Evolutionary conservation across 768 basidiomycete species (phyloP), one percentile per base, ranked within the genome.

Genomic region (Russula foetens): DNA sequence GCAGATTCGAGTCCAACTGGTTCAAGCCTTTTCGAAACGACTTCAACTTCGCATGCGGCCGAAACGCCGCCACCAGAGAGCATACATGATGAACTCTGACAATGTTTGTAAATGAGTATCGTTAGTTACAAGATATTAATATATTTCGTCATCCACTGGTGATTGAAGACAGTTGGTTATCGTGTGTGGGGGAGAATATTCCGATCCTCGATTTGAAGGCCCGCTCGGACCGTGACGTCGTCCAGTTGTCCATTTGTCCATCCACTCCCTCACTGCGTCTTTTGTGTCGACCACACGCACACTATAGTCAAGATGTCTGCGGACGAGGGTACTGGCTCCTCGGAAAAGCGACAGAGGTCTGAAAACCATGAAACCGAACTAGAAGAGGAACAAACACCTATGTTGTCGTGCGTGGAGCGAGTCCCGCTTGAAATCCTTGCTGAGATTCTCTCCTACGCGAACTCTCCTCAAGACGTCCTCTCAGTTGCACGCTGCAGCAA

Each of bases 401-500:
- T 6, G 6, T 45, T 44, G 28, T 55, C 63, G 11, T 31, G 29
- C 54, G 51, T 58, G 29, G 63, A 66, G 39, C 62, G 62, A 50
- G 24, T 88, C 4, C 87, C 88, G 12, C 68, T 84, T 43, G 88
- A 90, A 66, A 73, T 90, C 15, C 68, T 88, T 7, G 80, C 82
- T 4, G 85, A 86, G 66, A 78, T 88, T 50, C 77, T 88, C 21
- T 69, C 81, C 7, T 72, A 73, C 52, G 80, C 80, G 0, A 61
- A 70, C 5, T 85, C 83, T 0, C 77, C 84, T 1, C 74, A 75
- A 51, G 81, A 84, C 60, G 72, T 87, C 14, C 76, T 88, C 39
- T 76, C 85, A 2, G 71, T 87, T 6, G 76, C 85, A 12, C 79
- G 84, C 7, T 79, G 79, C 41, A 83, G 76, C 75, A 82, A 81